Evolutionary conservation across 1,284 basidiomycete genomes (phyloP), one percentile per base, ranked within the genome.

Genomic region (Mycena sp.): DNA sequence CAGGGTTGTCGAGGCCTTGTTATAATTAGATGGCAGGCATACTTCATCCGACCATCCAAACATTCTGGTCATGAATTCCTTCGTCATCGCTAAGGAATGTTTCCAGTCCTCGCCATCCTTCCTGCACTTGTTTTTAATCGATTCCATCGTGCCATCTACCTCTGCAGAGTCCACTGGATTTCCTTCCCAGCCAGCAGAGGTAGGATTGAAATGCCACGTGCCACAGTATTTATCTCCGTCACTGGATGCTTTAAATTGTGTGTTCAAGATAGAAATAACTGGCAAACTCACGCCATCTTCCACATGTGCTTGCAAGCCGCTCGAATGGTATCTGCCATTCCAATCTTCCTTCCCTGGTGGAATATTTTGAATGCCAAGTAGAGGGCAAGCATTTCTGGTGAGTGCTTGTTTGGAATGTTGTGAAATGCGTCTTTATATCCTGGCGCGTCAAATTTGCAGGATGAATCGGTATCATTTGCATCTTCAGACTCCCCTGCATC

Each of bases 101-200:
- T 51, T 61, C 0, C 58, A 38, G 2, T 65, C 52, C 2, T 43
- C 58, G 48, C 37, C 52, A 19, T 56, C 51, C n/a, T 54, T 26
- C 14, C 56, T 46, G 16, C 56, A 58, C 26, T 65, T 65, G 38
- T 65, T 60, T 23, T 61, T 61, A 28, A 59, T 61, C 3, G 63
- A 23, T 14, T 35, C 29, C 32, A 61, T 48, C 1, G 23, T 52
- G 16, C 56, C 52, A 26, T 65, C 37, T 16, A 65, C 58, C 28
- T 61, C 40, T 2, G 63, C 52, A 3, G 58, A 52, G n/a, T 55
- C 43, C 0, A 37, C 35, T 12, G 63, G 63, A 48, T 65, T 65
- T 2, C 63, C 46, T n/a, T 44, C 49, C 30, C 46, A 65, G 14
- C 25, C 9, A 4, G 21, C 23, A 1, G 58, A 29, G 2, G 23